These are phyloP conservation scores for Mediolabrus comicus DNA, from an alignment of 108 stramenopile genomes.

Conservation along the genomic window DNA sequence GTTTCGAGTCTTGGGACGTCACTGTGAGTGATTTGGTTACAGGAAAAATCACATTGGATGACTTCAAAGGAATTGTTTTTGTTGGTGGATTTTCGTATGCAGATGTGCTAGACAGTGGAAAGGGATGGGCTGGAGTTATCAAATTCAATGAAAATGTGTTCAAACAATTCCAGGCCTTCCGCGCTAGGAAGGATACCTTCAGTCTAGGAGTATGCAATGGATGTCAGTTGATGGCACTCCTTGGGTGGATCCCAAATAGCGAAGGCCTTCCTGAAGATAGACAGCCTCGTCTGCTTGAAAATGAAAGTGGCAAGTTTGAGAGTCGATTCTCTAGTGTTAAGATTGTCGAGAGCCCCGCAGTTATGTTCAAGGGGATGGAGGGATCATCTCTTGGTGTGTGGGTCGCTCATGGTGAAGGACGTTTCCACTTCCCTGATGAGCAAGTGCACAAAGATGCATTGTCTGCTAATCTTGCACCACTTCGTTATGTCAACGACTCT, in stretches of 20 bases:
- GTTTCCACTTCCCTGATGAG: slow-evolving; percentile 94
- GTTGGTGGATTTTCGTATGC: slow-evolving; percentile 99
- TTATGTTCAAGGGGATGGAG: slow-evolving; percentile 96
- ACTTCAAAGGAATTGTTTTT: slow-evolving; percentile 94
- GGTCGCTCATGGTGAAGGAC: slow-evolving; percentile 99
- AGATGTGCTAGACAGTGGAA: slow-evolving; percentile 97
- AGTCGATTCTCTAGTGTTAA: slow-evolving; percentile 91
- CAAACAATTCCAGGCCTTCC: slow-evolving; percentile 95
- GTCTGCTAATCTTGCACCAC: slow-evolving; percentile 74
- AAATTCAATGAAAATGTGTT: slow-evolving; percentile 92
- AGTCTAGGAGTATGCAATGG: slow-evolving; percentile 99
- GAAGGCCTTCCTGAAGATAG: slow-evolving; percentile 74
- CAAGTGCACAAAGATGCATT: slow-evolving; percentile 68
- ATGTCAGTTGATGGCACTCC: slow-evolving; percentile 98
- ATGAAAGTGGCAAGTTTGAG: slow-evolving; percentile 96
- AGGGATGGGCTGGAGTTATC: slow-evolving; percentile 99
- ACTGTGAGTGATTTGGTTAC: slow-evolving; percentile 84
- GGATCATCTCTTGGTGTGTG: slow-evolving; percentile 97
- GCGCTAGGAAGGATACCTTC: slow-evolving; percentile 91
- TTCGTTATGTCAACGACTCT: slow-evolving; percentile 95
- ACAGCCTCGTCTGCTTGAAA: slow-evolving; percentile 97
- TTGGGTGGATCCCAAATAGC: slow-evolving; percentile 94
- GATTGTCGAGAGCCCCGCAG: slow-evolving; percentile 75
- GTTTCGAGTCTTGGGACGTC: slow-evolving; percentile 98
- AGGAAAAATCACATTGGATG: slow-evolving; percentile 77